Percentiles rank a stretch among this genome's conserved stretches.
These are phyloP conservation scores for Solidago caesia DNA, from an alignment of 129 eudicot genomes.

Conservation along the genomic window DNA sequence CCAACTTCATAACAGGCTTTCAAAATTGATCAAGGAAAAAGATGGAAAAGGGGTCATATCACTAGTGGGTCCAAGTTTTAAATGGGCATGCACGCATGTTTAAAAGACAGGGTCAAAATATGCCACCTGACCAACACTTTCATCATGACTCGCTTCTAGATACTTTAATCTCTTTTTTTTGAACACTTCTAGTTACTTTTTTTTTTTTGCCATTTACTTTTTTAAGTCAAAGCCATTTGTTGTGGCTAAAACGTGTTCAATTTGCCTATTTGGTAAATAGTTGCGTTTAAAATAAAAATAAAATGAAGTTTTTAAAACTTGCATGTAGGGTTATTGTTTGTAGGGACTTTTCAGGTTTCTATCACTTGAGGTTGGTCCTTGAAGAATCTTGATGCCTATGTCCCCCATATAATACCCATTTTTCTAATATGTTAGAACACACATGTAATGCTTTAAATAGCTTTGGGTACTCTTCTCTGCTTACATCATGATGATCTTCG, in stretches of 20 bases:
- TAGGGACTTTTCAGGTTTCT: not conserved
- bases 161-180: constrained; percentile 6
- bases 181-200: constrained; percentile 1
- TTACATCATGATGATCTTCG: too few relatives aligned
- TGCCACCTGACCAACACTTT: constrained; percentile 27
- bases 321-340: not conserved
- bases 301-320: not conserved
- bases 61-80: constrained; percentile 20
- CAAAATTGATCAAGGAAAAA: not conserved
- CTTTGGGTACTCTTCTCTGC: too few relatives aligned
- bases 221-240: constrained; percentile 13
- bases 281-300: not conserved
- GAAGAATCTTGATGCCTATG: not conserved
- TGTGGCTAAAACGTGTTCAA: constrained; percentile 18
- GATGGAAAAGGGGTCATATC: constrained; percentile 12
- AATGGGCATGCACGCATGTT: constrained; percentile 25
- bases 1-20: constrained; percentile 2
- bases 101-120: constrained; percentile 18
- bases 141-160: constrained; percentile 12
- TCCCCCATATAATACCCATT: not conserved
- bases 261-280: too few relatives aligned
- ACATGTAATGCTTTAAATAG: not conserved
- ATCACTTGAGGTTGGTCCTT: not conserved
- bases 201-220: constrained; percentile 13
- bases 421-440: not conserved